phyloP scores from a whole-genome alignment of 2,329 filamentous ascomycete genomes.

The Zelopaecilomyces penicillatus region DNA sequence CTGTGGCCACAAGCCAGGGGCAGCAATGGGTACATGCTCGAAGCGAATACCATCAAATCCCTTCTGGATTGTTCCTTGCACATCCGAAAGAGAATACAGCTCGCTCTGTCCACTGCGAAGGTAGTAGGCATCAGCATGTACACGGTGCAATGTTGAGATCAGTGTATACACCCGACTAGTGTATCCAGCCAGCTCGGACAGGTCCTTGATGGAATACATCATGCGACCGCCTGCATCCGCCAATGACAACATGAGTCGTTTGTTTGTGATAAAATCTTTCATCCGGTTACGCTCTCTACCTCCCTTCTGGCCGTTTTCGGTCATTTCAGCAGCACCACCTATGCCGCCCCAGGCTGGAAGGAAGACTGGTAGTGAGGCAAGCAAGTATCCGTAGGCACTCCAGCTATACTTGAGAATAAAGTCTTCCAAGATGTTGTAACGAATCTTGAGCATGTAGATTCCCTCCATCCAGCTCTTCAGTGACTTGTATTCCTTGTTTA shows the following conservation, averaged over 20 bases:
- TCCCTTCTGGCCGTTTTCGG: conserved; percentile 39
- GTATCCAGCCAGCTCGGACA: conserved; percentile 90
- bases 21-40: conserved; percentile 88
- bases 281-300: conserved; percentile 76
- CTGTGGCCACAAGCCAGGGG: conserved; percentile 77
- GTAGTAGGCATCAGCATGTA: conserved; percentile 84
- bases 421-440: conserved; percentile 98
- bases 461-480: conserved; percentile 96
- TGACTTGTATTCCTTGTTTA: conserved; percentile 87
- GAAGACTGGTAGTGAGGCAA: conserved; percentile 90
- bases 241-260: conserved; percentile 92
- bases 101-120: conserved; percentile 60
- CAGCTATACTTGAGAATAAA: conserved; percentile 98
- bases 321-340: conserved; percentile 62
- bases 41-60: conserved; percentile 92
- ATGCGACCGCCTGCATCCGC: conserved; percentile 93
- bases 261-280: conserved; percentile 99
- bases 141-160: conserved; percentile 87
- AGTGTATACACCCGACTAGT: conserved; percentile 93
- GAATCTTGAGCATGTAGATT: conserved; percentile 95
- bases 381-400: conserved; percentile 93
- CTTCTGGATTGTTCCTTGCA: conserved; percentile 87
- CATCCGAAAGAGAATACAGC: conserved; percentile 80
- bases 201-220: conserved; percentile 99
- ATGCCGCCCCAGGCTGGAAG: conserved; percentile 88